These are phyloP conservation scores for Pistacia atlantica DNA, from an alignment of 345 rosid genomes.

Conservation along the genomic window DNA sequence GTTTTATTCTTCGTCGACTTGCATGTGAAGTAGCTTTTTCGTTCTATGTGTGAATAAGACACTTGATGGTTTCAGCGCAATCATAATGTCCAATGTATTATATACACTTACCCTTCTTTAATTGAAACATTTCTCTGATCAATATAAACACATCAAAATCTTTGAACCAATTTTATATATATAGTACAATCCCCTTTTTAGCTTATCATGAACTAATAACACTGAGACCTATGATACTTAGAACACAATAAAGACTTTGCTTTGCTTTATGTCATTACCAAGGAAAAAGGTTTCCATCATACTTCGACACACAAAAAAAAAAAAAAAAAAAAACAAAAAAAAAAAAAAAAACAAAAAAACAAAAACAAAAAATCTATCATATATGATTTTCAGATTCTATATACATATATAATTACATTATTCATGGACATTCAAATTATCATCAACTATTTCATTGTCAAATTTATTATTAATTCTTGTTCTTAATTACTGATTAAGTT, in stretches of 20 bases:
- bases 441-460: too few relatives aligned
- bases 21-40: constrained; percentile 31
- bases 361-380: too few relatives aligned
- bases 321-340: neutral
- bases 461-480: too few relatives aligned
- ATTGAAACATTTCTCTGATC: neutral
- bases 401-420: neutral
- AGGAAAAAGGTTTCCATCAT: constrained; percentile 29
- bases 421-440: neutral
- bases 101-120: constrained; percentile 13
- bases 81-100: constrained; percentile 18
- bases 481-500: too few relatives aligned
- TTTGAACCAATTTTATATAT: neutral
- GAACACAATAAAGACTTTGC: constrained; percentile 14
- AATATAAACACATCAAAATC: neutral
- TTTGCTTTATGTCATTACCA: constrained; percentile 28
- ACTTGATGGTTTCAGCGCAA: constrained; percentile 17
- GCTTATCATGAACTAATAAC: constrained; percentile 19
- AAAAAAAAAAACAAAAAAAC: too few relatives aligned
- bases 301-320: constrained; percentile 2
- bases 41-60: constrained; percentile 2
- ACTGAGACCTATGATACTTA: constrained; percentile 13
- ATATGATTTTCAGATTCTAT: neutral
- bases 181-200: constrained; percentile 21
- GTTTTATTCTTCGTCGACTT: constrained; percentile 20